Evolutionary conservation across 768 basidiomycete genomes (phyloP).

Genomic region (Suillus fuscotomentosus): DNA sequence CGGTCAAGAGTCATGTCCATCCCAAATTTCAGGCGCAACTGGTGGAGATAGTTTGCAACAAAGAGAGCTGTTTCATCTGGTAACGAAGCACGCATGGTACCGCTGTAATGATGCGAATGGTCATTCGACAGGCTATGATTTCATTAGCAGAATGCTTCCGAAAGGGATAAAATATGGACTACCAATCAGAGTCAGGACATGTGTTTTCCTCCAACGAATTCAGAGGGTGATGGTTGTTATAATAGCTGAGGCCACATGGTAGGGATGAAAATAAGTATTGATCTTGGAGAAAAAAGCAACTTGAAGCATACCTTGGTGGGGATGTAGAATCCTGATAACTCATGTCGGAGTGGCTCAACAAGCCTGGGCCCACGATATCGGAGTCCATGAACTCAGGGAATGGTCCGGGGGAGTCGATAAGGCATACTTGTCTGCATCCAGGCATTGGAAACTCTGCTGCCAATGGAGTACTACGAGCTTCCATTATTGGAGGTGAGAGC

Average conservation of each 20-base stretch:
- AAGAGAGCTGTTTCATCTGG: not conserved
- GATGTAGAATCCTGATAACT: not conserved
- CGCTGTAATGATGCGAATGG: not conserved
- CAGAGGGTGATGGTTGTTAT: not conserved
- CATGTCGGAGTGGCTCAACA: not conserved
- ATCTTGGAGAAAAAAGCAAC: not conserved
- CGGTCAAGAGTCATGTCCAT: not conserved
- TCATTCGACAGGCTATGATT: not conserved
- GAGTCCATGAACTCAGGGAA: not conserved
- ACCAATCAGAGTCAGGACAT: not conserved
- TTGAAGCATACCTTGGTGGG: not conserved
- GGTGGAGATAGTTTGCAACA: not conserved
- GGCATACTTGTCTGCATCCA: not conserved
- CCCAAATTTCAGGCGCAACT: not conserved
- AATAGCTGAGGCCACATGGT: not conserved
- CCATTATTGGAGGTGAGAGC: not conserved
- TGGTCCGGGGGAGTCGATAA: not conserved
- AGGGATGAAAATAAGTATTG: not conserved
- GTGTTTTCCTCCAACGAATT: not conserved
- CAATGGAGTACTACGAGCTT: not conserved
- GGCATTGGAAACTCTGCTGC: not conserved
- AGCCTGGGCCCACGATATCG: not conserved
- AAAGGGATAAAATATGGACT: not conserved
- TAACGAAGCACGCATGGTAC: not conserved
- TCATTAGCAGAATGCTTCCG: not conserved